Evolutionary conservation across 306 rosid genomes (phyloP), one percentile per base, ranked within the genome.

Genomic region (Lathyrus oleraceus): DNA sequence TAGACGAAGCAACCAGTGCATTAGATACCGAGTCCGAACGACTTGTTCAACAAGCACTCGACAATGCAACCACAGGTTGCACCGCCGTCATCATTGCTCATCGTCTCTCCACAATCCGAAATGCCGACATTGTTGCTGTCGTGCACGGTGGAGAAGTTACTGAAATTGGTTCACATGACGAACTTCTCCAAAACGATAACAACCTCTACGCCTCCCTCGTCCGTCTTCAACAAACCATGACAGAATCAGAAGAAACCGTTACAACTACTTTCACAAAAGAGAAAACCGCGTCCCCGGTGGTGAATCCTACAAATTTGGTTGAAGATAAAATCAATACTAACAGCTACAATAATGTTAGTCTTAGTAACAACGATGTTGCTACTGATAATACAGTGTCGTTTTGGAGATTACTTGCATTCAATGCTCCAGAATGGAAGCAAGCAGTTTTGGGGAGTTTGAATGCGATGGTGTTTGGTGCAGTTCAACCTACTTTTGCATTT

Each of bases 1-100:
- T 89, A 0, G 92, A 89, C n/a, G 92, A 87, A 75, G 96, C 96
- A 15, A 89, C 96, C 1, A 89, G 92, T 8, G 96, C 96, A 0
- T 16, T 87, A 3, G 92, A 89, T 67, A 61, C 83, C 0, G 85
- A 83, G 14, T 87, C 92, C 0, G 92, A 89, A 45, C 58, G 79
- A 28, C 56, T 80, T 0, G 92, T 89, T 4, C 96, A 89, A 74
- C 74, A 81, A 36, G 88, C 92, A 3, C 45, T 87, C 5, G 85
- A 89, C 75, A 61, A 61, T 4, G 87, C 67, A 8, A 66, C 83
- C 0, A 20, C 56, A 1, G 86, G 81, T 0, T 70, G 90, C 76
- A 89, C 96, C 9, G 83, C 88, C 14, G 54, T 87, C 27, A 72
- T 87, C 27, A 74, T 89, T 0, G 87, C 92, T 2, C 96, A 89